These are phyloP conservation scores for Anisodus tanguticus DNA, from an alignment of 257 asterid species.

Conservation along the genomic window DNA sequence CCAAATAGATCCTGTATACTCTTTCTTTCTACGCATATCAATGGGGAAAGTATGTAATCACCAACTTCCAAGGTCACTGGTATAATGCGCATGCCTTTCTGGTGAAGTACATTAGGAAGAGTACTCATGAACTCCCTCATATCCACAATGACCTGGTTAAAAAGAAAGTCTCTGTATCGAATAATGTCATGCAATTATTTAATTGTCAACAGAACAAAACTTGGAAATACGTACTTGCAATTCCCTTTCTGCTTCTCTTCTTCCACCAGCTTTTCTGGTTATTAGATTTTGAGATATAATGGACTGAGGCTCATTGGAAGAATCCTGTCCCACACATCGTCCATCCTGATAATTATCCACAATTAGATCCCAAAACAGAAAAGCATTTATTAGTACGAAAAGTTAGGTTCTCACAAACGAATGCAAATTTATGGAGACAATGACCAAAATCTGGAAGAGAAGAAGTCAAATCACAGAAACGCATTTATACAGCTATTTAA, in stretches of 20 bases:
- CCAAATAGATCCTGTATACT: constrained; percentile 93
- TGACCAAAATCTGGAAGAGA: constrained; percentile 20
- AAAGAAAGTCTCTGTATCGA: not conserved
- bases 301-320: constrained; percentile 67
- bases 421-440: constrained; percentile 16
- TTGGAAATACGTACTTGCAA: constrained; percentile 64
- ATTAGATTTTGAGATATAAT: constrained; percentile 63
- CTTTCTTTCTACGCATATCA: constrained; percentile 92
- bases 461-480: not conserved
- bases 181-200: constrained; percentile 6
- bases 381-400: not conserved
- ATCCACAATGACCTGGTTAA: constrained; percentile 85
- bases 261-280: constrained; percentile 96
- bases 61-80: constrained; percentile 99
- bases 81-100: constrained; percentile 83
- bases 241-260: constrained; percentile 75
- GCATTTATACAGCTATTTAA: not conserved
- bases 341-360: constrained; percentile 64
- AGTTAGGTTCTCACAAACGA: not conserved
- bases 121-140: constrained; percentile 99
- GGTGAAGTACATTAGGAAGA: constrained; percentile 96
- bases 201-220: constrained; percentile 3
- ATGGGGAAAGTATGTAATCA: constrained; percentile 93
- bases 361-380: constrained; percentile 30
- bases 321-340: constrained; percentile 54